Conservation (phyloP, 2,329 filamentous ascomycete genomes). For the Teratosphaeria gauchensis region DNA sequence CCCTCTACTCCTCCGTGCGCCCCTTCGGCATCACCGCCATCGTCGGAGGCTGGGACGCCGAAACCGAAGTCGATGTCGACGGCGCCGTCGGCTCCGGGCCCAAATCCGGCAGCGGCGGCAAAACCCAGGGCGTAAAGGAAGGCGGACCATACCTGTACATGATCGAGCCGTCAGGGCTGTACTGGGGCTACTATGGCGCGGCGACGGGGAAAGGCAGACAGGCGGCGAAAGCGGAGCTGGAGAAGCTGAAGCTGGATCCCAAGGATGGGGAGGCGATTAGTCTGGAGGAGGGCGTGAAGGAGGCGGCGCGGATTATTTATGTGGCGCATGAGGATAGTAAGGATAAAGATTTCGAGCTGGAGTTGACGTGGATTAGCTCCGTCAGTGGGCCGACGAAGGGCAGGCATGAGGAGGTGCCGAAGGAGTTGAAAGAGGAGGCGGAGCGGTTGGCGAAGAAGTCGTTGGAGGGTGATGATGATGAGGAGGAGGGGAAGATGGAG, state of each 20-base stretch:
- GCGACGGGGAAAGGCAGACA: constrained; percentile 95
- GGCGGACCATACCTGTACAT: constrained; percentile 95
- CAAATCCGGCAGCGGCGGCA: constrained; percentile 70
- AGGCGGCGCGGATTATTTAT: constrained; percentile 95
- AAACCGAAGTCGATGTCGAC: constrained; percentile 75
- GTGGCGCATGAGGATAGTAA: constrained; percentile 98
- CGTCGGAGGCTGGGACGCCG: constrained; percentile 84
- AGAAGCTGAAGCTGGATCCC: constrained; percentile 75
- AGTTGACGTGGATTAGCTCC: constrained; percentile 96
- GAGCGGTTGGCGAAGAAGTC: constrained; percentile 86
- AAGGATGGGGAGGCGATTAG: constrained; percentile 60
- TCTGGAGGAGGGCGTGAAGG: constrained; percentile 81
- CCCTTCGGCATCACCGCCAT: constrained; percentile 96
- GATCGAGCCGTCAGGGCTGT: constrained; percentile 94
- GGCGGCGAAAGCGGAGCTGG: constrained; percentile 92
- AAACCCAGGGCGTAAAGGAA: constrained; percentile 61
- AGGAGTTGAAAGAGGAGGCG: constrained; percentile 81
- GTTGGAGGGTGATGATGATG: constrained; percentile 74
- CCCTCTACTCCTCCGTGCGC: constrained; percentile 90
- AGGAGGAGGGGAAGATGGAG: constrained; percentile 47
- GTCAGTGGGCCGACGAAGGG: constrained; percentile 82
- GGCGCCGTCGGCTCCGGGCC: constrained; percentile 83
- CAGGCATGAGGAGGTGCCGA: constrained; percentile 85
- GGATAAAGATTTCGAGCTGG: constrained; percentile 98
- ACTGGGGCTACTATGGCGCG: constrained; percentile 98